phyloP scores from a whole-genome alignment of 306 rosid species.

The Vigna nakashimae region DNA sequence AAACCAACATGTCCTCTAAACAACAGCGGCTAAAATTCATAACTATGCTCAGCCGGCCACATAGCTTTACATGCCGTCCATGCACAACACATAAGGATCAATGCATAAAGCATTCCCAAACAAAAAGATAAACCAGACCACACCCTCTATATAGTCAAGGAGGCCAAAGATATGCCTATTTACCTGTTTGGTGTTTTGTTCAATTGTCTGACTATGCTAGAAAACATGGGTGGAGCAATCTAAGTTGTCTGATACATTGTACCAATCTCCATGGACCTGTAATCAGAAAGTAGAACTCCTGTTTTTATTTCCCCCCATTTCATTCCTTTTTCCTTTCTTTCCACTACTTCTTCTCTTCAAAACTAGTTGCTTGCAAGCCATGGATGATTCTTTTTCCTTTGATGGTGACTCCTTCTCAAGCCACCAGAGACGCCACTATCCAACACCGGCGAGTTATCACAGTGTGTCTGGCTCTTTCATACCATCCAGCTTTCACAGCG shows the following conservation, averaged over 20 bases:
- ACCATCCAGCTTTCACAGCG: slow-evolving; percentile 46
- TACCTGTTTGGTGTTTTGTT: slow-evolving; percentile 1
- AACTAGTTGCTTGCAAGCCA: slow-evolving; percentile 38
- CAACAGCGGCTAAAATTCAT: neutral
- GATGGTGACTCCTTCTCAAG: slow-evolving; percentile 48
- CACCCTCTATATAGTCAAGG: neutral
- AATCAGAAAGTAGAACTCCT: slow-evolving; percentile 31
- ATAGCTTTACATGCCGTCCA: slow-evolving; percentile 49
- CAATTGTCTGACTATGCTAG: slow-evolving; percentile 6
- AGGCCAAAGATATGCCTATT: neutral
- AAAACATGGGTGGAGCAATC: slow-evolving; percentile 41
- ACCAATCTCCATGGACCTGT: slow-evolving; percentile 33
- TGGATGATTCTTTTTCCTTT: slow-evolving; percentile 67
- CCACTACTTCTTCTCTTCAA: neutral
- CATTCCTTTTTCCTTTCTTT: slow-evolving; percentile 8
- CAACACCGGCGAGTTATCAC: slow-evolving; percentile 52
- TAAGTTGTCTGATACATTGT: slow-evolving; percentile 18
- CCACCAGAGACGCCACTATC: slow-evolving; percentile 45
- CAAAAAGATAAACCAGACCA: slow-evolving; percentile 12
- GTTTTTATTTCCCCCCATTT: neutral
- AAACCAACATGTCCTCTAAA: slow-evolving; percentile 17
- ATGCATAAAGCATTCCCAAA: neutral
- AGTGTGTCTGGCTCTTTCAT: slow-evolving; percentile 58
- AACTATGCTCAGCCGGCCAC: slow-evolving; percentile 46
- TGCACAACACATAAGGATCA: slow-evolving; percentile 6